Percentiles rank a stretch among this genome's conserved stretches.
phyloP scores from a whole-genome alignment of 2,329 filamentous ascomycete genomes.

The Colletotrichum zoysiae region DNA sequence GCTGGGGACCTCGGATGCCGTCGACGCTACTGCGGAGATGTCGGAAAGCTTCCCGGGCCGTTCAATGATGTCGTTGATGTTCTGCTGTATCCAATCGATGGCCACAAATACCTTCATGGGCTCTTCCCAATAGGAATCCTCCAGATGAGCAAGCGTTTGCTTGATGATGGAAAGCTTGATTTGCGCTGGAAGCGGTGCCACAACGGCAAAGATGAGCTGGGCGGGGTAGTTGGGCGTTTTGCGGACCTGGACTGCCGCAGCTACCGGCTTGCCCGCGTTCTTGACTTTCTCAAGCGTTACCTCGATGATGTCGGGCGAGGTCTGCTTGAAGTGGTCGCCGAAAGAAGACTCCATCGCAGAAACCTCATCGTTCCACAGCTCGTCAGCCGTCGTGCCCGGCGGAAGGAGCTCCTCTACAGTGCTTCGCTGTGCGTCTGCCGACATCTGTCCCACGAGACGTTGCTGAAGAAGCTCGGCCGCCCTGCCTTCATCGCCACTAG shows the following conservation, averaged over 20 bases:
- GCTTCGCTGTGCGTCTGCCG: conserved; percentile 20
- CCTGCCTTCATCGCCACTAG: conserved; percentile 77
- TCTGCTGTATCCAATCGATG: conserved; percentile 90
- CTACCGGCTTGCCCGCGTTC: conserved; percentile 64
- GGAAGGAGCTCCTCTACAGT: conserved; percentile 40
- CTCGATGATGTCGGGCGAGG: conserved; percentile 74
- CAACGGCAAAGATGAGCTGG: conserved; percentile 76
- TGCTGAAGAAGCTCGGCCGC: conserved; percentile 86
- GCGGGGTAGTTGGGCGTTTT: conserved; percentile 81
- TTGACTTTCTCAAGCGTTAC: conserved; percentile 73
- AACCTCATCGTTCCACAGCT: conserved; percentile 88
- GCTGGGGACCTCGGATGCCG: conserved; percentile 66
- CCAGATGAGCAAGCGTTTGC: conserved; percentile 78
- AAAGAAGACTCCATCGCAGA: conserved; percentile 88
- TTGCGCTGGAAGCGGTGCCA: conserved; percentile 84
- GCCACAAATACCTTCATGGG: conserved; percentile 91
- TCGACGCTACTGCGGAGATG: conserved; percentile 82
- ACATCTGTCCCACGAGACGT: conserved; percentile 39
- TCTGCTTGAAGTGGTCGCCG: conserved; percentile 75
- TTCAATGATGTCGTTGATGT: conserved; percentile 85
- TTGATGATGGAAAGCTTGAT: conserved; percentile 91
- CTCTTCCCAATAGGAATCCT: conserved; percentile 79
- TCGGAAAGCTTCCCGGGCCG: conserved; percentile 86
- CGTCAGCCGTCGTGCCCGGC: conserved; percentile 59
- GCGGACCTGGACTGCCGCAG: conserved; percentile 74